Evolutionary conservation across 345 rosid species (phyloP), one percentile per base, ranked within the genome.

Genomic region (Eucalyptus melliodora): DNA sequence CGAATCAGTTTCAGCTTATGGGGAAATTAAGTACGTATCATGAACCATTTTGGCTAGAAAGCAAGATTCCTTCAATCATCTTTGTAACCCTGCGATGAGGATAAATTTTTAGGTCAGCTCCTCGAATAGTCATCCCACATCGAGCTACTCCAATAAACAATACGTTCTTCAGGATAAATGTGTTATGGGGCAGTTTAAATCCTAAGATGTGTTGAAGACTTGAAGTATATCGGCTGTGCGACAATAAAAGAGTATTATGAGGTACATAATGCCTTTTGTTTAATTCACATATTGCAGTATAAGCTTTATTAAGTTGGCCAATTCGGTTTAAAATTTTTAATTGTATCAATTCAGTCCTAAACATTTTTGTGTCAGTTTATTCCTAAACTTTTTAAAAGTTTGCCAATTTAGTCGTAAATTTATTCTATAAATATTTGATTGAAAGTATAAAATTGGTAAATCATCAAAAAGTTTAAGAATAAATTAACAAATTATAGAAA

Each of bases 281-380:
- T 34, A 34, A 19, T 10, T 72, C 45, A 37, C 13, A 11, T 19
- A 37, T 23, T 72, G 24, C 27, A 34, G 8, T 17, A 10, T 12
- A 34, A 69, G 21, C 42, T 69, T 1, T 11, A 31, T 37, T 11
- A 72, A 37, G 8, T 40, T 40, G 83, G 62, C 62, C 6, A 56
- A 24, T 56, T 56, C 27, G 0, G 6, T 56, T 56, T 56, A 24
- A 56, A 10, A 1, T 24, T 23, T 23, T 24, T 24, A 56, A 2
- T 23, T 56, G 1, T 56, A 24, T 21, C 62, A 56, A 10, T 2
- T 23, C 1, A 23, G 0, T 53, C 1, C 0, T 56, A 56, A 56
- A 10, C 14, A 23, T 24, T 10, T 56, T 24, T 24, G 3, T 56
- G 6, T 56, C 0, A 10, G 6, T 56, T 56, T 56, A 56, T 23